These are phyloP conservation scores for Metroxylon sagu DNA, from an alignment of 176 grass and related monocot genomes.

Conservation along the genomic window DNA sequence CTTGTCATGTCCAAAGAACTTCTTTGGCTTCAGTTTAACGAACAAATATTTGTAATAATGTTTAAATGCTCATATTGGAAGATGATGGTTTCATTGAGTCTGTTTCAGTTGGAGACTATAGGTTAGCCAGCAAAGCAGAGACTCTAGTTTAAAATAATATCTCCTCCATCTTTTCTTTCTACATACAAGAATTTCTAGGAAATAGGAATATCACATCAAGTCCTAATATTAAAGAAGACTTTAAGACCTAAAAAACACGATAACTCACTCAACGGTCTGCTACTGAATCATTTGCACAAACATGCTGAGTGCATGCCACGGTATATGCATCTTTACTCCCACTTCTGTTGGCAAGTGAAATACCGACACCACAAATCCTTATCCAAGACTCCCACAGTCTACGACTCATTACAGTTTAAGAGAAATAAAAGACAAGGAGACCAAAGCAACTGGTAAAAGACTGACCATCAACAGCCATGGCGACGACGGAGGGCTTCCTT, in stretches of 20 bases:
- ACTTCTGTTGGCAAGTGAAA: too few relatives aligned
- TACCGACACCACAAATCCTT: neutral
- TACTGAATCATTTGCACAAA: constrained; percentile 35
- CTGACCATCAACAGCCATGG: constrained; percentile 72
- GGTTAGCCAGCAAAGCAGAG: too few relatives aligned
- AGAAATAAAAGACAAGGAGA: neutral
- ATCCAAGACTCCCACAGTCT: neutral
- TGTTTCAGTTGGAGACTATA: too few relatives aligned
- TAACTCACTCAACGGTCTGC: neutral
- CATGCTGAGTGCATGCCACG: constrained; percentile 4
- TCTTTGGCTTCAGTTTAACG: too few relatives aligned
- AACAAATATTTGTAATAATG: too few relatives aligned
- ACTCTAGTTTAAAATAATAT: too few relatives aligned
- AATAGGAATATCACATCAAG: neutral
- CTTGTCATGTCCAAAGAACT: too few relatives aligned
- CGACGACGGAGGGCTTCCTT: constrained; percentile 47
- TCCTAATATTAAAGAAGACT: neutral
- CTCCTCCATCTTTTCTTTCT: too few relatives aligned
- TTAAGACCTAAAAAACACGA: neutral
- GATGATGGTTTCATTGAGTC: too few relatives aligned
- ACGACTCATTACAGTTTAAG: neutral
- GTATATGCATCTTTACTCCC: too few relatives aligned
- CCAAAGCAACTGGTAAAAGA: neutral
- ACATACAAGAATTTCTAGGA: too few relatives aligned
- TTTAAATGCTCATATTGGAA: too few relatives aligned